phyloP scores from a whole-genome alignment of 768 basidiomycete species.

The Suillus alpinus region DNA sequence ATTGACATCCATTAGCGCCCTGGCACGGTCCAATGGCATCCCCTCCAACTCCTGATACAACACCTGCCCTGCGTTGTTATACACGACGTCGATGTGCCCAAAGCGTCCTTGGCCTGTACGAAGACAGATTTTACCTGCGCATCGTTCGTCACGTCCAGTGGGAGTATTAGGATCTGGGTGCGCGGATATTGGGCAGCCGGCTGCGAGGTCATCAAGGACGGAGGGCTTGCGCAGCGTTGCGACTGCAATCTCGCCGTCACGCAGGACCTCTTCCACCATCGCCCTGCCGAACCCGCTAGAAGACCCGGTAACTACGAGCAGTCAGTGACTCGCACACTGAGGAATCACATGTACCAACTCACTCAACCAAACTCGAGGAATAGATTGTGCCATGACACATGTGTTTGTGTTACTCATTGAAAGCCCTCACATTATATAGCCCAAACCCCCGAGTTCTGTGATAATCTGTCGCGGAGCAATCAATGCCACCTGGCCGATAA shows the following conservation, averaged over 20 bases:
- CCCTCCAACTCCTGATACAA: neutral
- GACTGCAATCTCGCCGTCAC: slow-evolving; percentile 35
- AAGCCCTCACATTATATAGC: no score
- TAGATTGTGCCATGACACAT: no score
- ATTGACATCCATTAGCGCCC: slow-evolving; percentile 29
- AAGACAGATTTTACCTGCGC: slow-evolving; percentile 24
- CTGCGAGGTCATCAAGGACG: slow-evolving; percentile 13
- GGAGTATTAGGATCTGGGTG: slow-evolving; percentile 22
- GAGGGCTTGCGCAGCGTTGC: slow-evolving; percentile 42
- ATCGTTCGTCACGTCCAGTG: slow-evolving; percentile 25
- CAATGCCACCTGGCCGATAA: no score
- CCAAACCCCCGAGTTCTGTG: no score
- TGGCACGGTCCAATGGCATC: neutral
- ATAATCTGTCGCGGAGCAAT: no score
- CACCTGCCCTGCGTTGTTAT: slow-evolving; percentile 35
- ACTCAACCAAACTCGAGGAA: no score
- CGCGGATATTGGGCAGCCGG: neutral
- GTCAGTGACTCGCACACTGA: neutral
- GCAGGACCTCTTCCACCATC: slow-evolving; percentile 30
- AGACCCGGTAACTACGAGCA: slow-evolving; percentile 36
- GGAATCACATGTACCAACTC: neutral
- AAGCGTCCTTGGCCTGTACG: slow-evolving; percentile 18
- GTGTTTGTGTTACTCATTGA: no score
- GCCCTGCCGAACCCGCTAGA: slow-evolving; percentile 37
- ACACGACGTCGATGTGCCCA: slow-evolving; percentile 29